Base-by-base conservation (phyloP, 805 yeast species). In the Middelhovenomyces tepae region DNA sequence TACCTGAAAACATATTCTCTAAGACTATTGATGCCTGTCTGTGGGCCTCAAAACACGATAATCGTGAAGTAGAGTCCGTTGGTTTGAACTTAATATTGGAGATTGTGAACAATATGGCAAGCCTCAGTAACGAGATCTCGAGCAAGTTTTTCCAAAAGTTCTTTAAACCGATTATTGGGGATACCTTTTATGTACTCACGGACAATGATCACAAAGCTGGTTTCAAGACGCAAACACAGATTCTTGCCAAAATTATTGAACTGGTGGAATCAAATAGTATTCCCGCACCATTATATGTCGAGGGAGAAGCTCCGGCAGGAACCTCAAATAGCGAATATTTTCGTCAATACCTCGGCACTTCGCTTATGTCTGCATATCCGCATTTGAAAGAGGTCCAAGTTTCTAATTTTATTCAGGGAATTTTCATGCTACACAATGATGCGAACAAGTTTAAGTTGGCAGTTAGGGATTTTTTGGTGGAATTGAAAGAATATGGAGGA, bases 121-220 rank as follows among this genome's bases (percentile, higher is more conserved):
- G 70, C 34, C 64, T 83, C 44, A 67, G 69, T 43, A 67, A 71
- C 18, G 75, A 78, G 30, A 83, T 89, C 50, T 77, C 94, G 3
- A 73, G 77, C 48, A 87, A 83, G 16, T 91, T 91, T 54, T 91
- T 83, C 65, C 77, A 79, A 54, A 85, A 78, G 53, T 91, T 80
- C 55, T 87, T 81, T 57, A 81, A 85, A 68, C 79, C 84, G 32
- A 85, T 91, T 38, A 70, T 91, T 41, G 76, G 91, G 38, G 99
- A 91, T 56, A 81, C 94, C 1, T 91, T 91, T 55, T 82, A 73
- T 50, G 97, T 91, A 20, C 69, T 91, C 37, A 91, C 98, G 2
- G 97, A 91, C 57, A 78, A 95, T 6, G 99, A 91, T 59, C 99
- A 91, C 60, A 89, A 91, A 62, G 84, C 97, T 17, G 97, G 97